Percentiles rank a stretch among this genome's conserved stretches.
phyloP scores from a whole-genome alignment of 1,284 basidiomycete genomes.

The Tylopilus sp. region DNA sequence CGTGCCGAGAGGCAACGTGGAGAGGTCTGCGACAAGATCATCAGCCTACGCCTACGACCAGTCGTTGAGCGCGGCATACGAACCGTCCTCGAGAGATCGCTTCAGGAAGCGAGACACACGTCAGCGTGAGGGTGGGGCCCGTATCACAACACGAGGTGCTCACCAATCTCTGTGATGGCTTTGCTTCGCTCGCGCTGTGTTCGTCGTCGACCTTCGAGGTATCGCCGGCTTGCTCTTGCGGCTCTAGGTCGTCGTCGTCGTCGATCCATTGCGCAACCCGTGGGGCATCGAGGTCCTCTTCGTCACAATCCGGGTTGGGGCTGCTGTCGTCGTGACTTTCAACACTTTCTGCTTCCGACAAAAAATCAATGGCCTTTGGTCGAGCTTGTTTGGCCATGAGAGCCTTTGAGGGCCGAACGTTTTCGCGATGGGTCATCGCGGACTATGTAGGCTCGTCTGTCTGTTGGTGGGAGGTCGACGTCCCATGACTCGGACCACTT shows the following conservation, averaged over 20 bases:
- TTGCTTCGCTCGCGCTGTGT: constrained; percentile 15
- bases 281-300: constrained; percentile 42
- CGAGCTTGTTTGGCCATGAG: constrained; percentile 10
- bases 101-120: constrained; percentile 30
- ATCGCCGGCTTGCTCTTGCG: constrained; percentile 22
- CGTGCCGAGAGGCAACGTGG: constrained; percentile 57
- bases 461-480: neutral
- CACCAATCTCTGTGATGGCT: constrained; percentile 31
- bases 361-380: constrained; percentile 20
- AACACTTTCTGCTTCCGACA: constrained; percentile 11
- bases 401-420: constrained; percentile 4
- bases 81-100: constrained; percentile 29
- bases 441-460: neutral
- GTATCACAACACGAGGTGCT: neutral
- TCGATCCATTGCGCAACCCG: constrained; percentile 55
- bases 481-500: too few relatives aligned
- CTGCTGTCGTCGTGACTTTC: neutral
- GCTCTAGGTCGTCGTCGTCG: constrained; percentile 45
- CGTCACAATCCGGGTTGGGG: constrained; percentile 1
- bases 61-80: neutral
- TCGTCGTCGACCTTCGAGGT: constrained; percentile 9
- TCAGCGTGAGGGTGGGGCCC: constrained; percentile 12
- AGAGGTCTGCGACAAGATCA: constrained; percentile 41
- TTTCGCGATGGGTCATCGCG: neutral
- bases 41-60: constrained; percentile 3